Conservation (phyloP, 2,329 filamentous ascomycete genomes). For the Phyllosticta citriasiana region DNA sequence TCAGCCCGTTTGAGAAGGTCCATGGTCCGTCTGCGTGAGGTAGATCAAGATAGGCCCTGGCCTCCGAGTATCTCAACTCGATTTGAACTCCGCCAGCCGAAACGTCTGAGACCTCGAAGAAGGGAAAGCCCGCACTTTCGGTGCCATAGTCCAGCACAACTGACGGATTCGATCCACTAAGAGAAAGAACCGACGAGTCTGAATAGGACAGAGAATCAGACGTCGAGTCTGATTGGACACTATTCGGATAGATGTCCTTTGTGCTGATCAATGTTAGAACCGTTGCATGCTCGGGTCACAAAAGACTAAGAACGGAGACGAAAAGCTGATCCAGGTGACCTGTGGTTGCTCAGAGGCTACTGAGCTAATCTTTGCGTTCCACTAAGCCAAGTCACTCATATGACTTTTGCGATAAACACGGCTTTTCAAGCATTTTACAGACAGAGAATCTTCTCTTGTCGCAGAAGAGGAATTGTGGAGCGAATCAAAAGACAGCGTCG, state of each 20-base stretch:
- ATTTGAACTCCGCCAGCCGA: conserved; percentile 19
- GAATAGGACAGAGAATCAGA: not conserved
- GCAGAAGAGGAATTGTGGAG: not conserved
- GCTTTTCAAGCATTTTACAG: too few relatives aligned
- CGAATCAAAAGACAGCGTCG: not conserved
- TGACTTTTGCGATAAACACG: too few relatives aligned
- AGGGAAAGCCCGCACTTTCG: conserved; percentile 26
- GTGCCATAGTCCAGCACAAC: conserved; percentile 23
- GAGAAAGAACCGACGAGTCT: not conserved
- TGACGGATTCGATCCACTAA: not conserved
- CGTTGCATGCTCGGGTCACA: too few relatives aligned
- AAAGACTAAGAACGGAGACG: too few relatives aligned
- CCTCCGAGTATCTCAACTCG: conserved; percentile 29
- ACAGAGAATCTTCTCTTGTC: too few relatives aligned
- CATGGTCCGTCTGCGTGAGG: conserved; percentile 26
- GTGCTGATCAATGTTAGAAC: not conserved
- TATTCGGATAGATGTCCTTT: not conserved
- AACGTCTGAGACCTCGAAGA: conserved; percentile 21
- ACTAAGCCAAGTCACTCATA: too few relatives aligned
- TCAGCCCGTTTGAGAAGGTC: conserved; percentile 18
- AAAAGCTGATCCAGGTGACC: too few relatives aligned
- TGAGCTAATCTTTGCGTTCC: too few relatives aligned
- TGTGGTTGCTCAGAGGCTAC: too few relatives aligned
- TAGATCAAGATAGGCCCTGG: conserved; percentile 19
- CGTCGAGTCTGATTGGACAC: not conserved